These are phyloP conservation scores for Copromyces sp. DNA, from an alignment of 495 filamentous ascomycete species.

Conservation along the genomic window DNA sequence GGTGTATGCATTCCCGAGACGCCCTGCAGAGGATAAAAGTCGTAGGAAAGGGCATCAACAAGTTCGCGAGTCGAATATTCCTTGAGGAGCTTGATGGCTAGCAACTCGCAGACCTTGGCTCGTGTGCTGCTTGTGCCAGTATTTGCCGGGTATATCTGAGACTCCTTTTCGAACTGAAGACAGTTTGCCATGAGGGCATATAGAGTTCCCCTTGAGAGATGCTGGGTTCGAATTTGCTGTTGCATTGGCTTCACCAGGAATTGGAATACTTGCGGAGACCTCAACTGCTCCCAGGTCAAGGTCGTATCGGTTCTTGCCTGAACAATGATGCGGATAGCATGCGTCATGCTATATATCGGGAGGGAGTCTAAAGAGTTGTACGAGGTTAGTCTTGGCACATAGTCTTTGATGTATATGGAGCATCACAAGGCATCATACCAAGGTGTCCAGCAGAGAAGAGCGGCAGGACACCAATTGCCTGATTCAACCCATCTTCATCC, in stretches of 20 bases:
- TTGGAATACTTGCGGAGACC: constrained; percentile 88
- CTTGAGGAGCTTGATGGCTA: constrained; percentile 83
- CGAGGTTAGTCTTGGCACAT: neutral
- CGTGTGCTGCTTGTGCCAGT: constrained; percentile 71
- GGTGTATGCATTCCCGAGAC: constrained; percentile 40
- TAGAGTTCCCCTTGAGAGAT: constrained; percentile 75
- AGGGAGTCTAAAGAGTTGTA: constrained; percentile 34
- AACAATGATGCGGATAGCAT: constrained; percentile 75
- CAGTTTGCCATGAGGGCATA: constrained; percentile 91
- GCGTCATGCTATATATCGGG: constrained; percentile 82
- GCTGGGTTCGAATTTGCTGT: constrained; percentile 65
- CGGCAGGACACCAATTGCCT: constrained; percentile 59
- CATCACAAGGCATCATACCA: constrained; percentile 38
- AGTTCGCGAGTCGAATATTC: constrained; percentile 83
- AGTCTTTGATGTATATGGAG: neutral
- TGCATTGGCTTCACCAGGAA: constrained; percentile 89
- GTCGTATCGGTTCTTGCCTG: constrained; percentile 79
- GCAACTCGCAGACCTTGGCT: constrained; percentile 77
- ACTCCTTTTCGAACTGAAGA: constrained; percentile 84
- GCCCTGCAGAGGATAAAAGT: constrained; percentile 86
- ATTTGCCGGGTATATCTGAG: constrained; percentile 67
- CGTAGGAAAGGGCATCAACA: constrained; percentile 85
- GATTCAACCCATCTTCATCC: constrained; percentile 42
- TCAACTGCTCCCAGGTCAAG: constrained; percentile 88
- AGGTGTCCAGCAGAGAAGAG: constrained; percentile 76